Conservation (phyloP, 495 filamentous ascomycete species). For the Lineolata rhizophorae region DNA sequence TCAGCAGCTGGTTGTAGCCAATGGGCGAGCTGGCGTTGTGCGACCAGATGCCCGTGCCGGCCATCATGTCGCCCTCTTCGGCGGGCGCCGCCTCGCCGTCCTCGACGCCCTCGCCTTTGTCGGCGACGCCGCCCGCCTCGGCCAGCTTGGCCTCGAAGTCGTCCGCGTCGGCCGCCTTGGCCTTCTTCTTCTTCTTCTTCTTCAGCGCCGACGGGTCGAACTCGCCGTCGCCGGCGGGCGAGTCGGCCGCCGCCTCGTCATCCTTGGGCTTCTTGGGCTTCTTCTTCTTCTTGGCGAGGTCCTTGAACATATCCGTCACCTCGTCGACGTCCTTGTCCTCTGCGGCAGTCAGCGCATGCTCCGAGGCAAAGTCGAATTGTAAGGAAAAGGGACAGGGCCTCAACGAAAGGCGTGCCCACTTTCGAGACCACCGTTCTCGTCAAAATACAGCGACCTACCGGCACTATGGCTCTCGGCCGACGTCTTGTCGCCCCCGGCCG, state of each 20-base stretch:
- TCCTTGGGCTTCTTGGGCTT: conserved; percentile 44
- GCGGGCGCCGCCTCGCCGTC: conserved; percentile 28
- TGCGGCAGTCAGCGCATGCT: conserved; percentile 7
- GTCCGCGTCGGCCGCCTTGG: conserved; percentile 38
- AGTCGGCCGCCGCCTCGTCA: conserved; percentile 31
- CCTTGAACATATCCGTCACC: conserved; percentile 53
- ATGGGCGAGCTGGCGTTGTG: conserved; percentile 58
- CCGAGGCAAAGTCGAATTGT: conserved; percentile 2
- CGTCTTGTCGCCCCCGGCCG: conserved; percentile 32
- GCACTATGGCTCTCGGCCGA: conserved; percentile 46
- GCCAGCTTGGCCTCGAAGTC: conserved; percentile 67
- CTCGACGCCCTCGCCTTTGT: conserved; percentile 25
- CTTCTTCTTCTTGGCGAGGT: conserved; percentile 77
- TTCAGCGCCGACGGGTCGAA: conserved; percentile 62
- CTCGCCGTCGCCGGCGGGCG: conserved; percentile 37
- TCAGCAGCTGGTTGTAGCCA: conserved; percentile 63
- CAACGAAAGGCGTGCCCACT: too few relatives aligned
- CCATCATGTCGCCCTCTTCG: conserved; percentile 54
- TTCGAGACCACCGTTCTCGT: too few relatives aligned
- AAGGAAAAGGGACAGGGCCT: too few relatives aligned
- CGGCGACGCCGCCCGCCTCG: conserved; percentile 39
- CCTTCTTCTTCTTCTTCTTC: conserved; percentile 95
- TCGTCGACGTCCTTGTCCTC: conserved; percentile 47
- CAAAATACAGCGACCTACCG: too few relatives aligned
- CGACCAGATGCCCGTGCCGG: conserved; percentile 85